Conservation (phyloP, 768 basidiomycete species). For the Sarcodon sp. region DNA sequence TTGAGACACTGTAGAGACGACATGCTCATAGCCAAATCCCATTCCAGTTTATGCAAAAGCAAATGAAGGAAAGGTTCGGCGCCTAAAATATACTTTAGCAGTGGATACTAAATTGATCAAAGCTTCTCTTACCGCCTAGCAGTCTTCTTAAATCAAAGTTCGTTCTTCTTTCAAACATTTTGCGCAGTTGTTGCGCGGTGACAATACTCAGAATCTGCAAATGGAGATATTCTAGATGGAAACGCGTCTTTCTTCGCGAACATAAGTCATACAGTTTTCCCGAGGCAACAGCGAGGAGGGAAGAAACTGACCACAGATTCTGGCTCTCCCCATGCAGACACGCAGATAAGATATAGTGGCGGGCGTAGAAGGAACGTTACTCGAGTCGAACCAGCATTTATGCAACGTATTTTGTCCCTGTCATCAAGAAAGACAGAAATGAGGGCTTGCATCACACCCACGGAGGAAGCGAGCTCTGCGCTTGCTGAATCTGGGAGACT, state of each 20-base stretch:
- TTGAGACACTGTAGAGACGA: constrained; percentile 75
- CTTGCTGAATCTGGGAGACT: constrained; percentile 44
- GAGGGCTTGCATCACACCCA: constrained; percentile 91
- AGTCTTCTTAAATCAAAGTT: constrained; percentile 85
- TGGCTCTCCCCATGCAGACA: constrained; percentile 90
- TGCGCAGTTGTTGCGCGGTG: constrained; percentile 69
- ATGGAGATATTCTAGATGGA: constrained; percentile 91
- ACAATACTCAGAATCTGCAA: constrained; percentile 88
- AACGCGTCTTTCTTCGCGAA: constrained; percentile 71
- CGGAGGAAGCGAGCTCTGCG: constrained; percentile 61
- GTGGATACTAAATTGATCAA: not conserved
- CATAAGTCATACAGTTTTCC: constrained; percentile 12
- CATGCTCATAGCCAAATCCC: constrained; percentile 70
- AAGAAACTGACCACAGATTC: constrained; percentile 74
- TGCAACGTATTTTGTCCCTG: constrained; percentile 72
- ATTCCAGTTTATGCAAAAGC: constrained; percentile 55
- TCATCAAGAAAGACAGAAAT: constrained; percentile 94
- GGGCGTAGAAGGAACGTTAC: constrained; percentile 81
- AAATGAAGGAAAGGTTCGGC: constrained; percentile 73
- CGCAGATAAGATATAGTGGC: constrained; percentile 87
- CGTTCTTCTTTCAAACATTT: constrained; percentile 78
- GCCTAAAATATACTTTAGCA: constrained; percentile 28
- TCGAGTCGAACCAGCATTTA: constrained; percentile 69
- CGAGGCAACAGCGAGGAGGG: not conserved
- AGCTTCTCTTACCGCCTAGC: constrained; percentile 32